Percentiles rank a stretch among this genome's conserved stretches.
phyloP scores from a whole-genome alignment of 345 rosid genomes.

The Rubroshorea leprosula region DNA sequence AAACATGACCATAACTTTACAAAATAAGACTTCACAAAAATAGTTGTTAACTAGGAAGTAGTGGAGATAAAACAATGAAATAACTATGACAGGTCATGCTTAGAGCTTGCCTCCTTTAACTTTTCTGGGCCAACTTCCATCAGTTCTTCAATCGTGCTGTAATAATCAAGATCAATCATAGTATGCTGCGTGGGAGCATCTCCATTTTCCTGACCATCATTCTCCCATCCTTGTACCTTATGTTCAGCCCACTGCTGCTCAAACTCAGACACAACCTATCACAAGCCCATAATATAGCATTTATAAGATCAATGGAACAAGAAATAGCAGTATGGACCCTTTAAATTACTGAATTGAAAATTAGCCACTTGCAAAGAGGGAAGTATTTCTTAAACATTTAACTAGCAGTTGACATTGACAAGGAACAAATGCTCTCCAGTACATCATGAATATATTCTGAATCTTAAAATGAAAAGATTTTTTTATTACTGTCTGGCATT shows the following conservation, averaged over 20 bases:
- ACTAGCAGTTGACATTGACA: too few species aligned
- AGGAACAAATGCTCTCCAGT: not conserved
- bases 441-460: not conserved
- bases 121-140: constrained; percentile 87
- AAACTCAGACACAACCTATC: constrained; percentile 68
- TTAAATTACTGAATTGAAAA: not conserved
- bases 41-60: not conserved
- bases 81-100: constrained; percentile 5
- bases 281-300: constrained; percentile 8
- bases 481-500: too few species aligned
- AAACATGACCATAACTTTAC: constrained; percentile 1
- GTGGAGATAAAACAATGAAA: not conserved
- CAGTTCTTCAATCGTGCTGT: constrained; percentile 83
- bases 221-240: constrained; percentile 60
- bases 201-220: constrained; percentile 52
- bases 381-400: too few species aligned
- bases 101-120: constrained; percentile 68
- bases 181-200: constrained; percentile 33
- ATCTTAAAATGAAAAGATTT: not conserved
- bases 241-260: constrained; percentile 67
- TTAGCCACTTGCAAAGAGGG: too few species aligned
- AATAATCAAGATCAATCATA: constrained; percentile 81
- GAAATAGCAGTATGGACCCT: not conserved
- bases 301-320: not conserved
- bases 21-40: not conserved